Percentiles rank a stretch among this genome's conserved stretches.
Conservation (phyloP, 176 grass and related monocot genomes). For the Musa itinerans region DNA sequence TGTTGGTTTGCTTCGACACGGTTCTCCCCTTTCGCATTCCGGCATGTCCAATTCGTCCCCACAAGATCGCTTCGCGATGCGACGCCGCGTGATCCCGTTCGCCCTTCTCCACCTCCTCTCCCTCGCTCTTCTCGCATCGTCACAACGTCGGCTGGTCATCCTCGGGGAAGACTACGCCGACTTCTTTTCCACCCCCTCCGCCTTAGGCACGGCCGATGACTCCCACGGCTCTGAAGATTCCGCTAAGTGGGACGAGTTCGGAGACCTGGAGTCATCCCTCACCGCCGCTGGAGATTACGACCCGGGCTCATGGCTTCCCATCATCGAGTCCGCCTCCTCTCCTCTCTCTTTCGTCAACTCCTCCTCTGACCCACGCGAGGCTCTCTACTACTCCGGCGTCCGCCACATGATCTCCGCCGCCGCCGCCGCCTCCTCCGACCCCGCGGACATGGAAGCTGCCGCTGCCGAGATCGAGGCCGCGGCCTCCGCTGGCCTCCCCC, state of each 20-base stretch:
- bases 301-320: slow-evolving; percentile 46
- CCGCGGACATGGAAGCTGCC: slow-evolving; percentile 44
- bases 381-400: slow-evolving; percentile 9
- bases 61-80: background rate
- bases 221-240: slow-evolving; percentile 6
- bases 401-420: slow-evolving; percentile 49
- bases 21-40: background rate
- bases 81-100: background rate
- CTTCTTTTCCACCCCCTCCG: slow-evolving; percentile 33
- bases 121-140: slow-evolving; percentile 12
- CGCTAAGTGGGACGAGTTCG: slow-evolving; percentile 84
- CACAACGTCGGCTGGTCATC: slow-evolving; percentile 41
- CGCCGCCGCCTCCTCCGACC: slow-evolving; percentile 57
- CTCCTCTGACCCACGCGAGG: slow-evolving; percentile 19
- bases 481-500: slow-evolving; percentile 38
- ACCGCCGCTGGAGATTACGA: slow-evolving; percentile 37
- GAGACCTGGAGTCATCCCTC: slow-evolving; percentile 30
- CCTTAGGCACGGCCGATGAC: slow-evolving; percentile 9
- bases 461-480: slow-evolving; percentile 63
- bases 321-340: slow-evolving; percentile 35
- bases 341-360: slow-evolving; percentile 15
- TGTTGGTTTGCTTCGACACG: too few species aligned
- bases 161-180: slow-evolving; percentile 49
- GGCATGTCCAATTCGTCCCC: background rate
- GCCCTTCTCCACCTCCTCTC: background rate